These are phyloP conservation scores for Globisporangium abappressorium DNA, from an alignment of 352 stramenopile genomes.

Conservation along the genomic window DNA sequence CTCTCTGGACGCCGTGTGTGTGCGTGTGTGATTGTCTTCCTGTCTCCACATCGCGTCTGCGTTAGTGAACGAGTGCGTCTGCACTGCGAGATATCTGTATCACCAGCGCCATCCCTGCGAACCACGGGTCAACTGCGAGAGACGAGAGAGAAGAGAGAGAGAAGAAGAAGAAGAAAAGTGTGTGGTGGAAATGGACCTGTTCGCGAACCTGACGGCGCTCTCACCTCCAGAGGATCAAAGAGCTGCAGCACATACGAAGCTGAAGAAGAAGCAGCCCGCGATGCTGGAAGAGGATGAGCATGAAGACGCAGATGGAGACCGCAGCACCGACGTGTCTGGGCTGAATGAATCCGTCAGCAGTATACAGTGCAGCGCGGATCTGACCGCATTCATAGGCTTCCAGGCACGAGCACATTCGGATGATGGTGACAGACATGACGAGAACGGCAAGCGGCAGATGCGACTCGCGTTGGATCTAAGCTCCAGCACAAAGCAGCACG, in stretches of 20 bases:
- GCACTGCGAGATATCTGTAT: not conserved
- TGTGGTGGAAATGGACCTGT: slow-evolving; percentile 10
- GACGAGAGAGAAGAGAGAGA: not conserved
- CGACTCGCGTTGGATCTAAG: slow-evolving; percentile 38
- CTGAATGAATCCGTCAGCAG: slow-evolving; percentile 10
- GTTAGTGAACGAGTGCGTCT: not conserved
- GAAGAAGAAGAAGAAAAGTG: not conserved
- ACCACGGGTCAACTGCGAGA: not conserved
- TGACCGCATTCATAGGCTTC: slow-evolving; percentile 49
- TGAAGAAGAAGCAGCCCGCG: not conserved
- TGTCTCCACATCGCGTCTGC: not conserved
- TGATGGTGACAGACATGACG: not conserved
- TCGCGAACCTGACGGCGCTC: slow-evolving; percentile 16
- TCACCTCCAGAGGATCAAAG: not conserved
- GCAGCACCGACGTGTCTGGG: not conserved
- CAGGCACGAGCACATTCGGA: slow-evolving; percentile 12
- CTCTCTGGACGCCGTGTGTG: not conserved
- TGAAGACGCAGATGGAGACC: not conserved
- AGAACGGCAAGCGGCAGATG: slow-evolving; percentile 11
- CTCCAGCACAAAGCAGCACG: not conserved
- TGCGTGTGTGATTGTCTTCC: not conserved
- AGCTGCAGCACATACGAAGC: not conserved
- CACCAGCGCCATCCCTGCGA: not conserved
- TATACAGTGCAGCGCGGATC: slow-evolving; percentile 63
- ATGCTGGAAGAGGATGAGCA: not conserved